A percentile compares a stretch with the other conserved stretches of the same genome.
Conservation (phyloP, 495 filamentous ascomycete species). For the Neurospora sp. region DNA sequence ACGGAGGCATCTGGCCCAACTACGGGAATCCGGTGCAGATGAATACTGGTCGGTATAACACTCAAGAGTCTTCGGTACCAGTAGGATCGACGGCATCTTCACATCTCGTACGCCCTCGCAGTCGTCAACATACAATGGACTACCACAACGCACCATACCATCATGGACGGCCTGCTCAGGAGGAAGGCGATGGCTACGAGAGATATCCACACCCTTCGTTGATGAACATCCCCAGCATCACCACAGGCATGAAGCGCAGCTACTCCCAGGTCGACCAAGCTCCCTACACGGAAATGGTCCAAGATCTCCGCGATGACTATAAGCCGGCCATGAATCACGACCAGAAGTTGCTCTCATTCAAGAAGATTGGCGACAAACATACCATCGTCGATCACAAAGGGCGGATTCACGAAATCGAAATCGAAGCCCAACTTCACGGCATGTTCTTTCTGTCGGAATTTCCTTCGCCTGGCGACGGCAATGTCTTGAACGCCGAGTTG, state of each 20-base stretch:
- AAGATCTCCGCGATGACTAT: conserved; percentile 44
- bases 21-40: conserved; percentile 40
- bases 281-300: conserved; percentile 42
- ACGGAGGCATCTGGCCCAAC: conserved; percentile 41
- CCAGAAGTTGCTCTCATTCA: conserved; percentile 47
- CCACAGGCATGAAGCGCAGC: conserved; percentile 38
- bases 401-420: conserved; percentile 44
- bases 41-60: conserved; percentile 31
- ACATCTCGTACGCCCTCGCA: conserved; percentile 35
- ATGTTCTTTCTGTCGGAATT: conserved; percentile 96
- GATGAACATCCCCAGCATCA: conserved; percentile 43
- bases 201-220: conserved; percentile 35
- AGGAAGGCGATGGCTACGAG: conserved; percentile 36
- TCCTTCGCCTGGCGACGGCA: conserved; percentile 56
- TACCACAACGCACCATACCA: conserved; percentile 28
- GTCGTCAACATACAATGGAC: conserved; percentile 23
- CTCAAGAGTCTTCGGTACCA: conserved; percentile 32
- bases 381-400: conserved; percentile 46
- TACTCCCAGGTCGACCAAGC: conserved; percentile 36
- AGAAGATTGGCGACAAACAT: conserved; percentile 43
- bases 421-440: conserved; percentile 81
- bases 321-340: conserved; percentile 45
- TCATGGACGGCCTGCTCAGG: conserved; percentile 35
- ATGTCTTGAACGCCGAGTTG: conserved; percentile 61
- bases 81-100: conserved; percentile 30